These are phyloP conservation scores for Raddia distichophylla DNA, from an alignment of 176 grass and related monocot species.

Conservation along the genomic window DNA sequence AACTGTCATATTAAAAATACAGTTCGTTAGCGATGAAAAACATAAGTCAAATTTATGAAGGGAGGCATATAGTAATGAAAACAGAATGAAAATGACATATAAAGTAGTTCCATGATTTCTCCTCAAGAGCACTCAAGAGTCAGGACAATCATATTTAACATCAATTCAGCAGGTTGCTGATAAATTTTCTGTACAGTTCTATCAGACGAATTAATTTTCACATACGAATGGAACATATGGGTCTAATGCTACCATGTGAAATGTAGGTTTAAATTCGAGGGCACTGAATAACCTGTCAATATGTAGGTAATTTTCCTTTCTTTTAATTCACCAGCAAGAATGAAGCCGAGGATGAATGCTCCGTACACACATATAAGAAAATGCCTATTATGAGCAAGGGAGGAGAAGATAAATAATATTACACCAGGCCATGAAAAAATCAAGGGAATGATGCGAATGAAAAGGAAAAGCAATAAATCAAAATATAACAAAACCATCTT, in stretches of 20 bases:
- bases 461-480: background rate
- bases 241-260: conserved; percentile 1
- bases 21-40: conserved; percentile 34
- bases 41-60: conserved; percentile 12
- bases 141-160: conserved; percentile 13
- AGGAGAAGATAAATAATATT: conserved; percentile 19
- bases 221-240: background rate
- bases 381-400: conserved; percentile 65
- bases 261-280: background rate
- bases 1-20: conserved; percentile 51
- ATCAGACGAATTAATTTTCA: background rate
- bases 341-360: conserved; percentile 56
- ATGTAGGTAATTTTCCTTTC: conserved; percentile 81
- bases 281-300: conserved; percentile 67
- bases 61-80: background rate
- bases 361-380: conserved; percentile 91
- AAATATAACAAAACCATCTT: background rate
- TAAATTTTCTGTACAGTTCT: background rate
- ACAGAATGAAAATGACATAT: conserved; percentile 1
- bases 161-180: conserved; percentile 25
- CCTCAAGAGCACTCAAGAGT: background rate
- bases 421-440: conserved; percentile 15
- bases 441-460: background rate
- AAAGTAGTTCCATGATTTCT: background rate
- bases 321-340: conserved; percentile 89